A percentile compares a stretch with the other conserved stretches of the same genome.
These are phyloP conservation scores for Zygotorulaspora florentina DNA, from an alignment of 805 yeast genomes.

Conservation along the genomic window DNA sequence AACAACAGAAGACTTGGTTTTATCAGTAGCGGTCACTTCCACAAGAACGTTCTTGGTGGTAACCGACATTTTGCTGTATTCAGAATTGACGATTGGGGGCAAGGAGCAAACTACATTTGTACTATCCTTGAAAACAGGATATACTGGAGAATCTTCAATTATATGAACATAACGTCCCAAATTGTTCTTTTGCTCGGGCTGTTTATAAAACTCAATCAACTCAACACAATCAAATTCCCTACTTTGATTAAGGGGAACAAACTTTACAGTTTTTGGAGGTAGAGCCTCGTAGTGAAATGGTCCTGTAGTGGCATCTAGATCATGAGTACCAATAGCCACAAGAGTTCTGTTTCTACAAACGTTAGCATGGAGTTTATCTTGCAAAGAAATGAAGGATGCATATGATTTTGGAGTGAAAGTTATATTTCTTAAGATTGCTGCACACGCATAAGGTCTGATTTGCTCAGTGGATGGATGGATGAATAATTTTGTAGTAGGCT, in stretches of 20 bases:
- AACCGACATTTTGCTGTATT: slow-evolving; percentile 80
- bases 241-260: slow-evolving; percentile 69
- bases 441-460: slow-evolving; percentile 90
- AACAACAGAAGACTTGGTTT: slow-evolving; percentile 89
- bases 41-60: slow-evolving; percentile 85
- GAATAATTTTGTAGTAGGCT: slow-evolving; percentile 63
- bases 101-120: slow-evolving; percentile 76
- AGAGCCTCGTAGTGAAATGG: slow-evolving; percentile 88
- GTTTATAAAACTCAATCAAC: slow-evolving; percentile 75
- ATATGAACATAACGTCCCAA: slow-evolving; percentile 84
- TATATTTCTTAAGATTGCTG: slow-evolving; percentile 85
- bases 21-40: slow-evolving; percentile 93
- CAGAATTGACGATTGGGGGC: slow-evolving; percentile 96
- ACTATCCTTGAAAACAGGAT: slow-evolving; percentile 83
- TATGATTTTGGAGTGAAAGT: slow-evolving; percentile 79
- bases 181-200: slow-evolving; percentile 73
- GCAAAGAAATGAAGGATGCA: slow-evolving; percentile 91
- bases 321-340: slow-evolving; percentile 99
- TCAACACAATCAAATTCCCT: slow-evolving; percentile 68
- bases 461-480: slow-evolving; percentile 69
- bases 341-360: slow-evolving; percentile 95
- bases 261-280: slow-evolving; percentile 70
- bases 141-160: slow-evolving; percentile 81
- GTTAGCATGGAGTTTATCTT: slow-evolving; percentile 92
- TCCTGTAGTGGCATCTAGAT: slow-evolving; percentile 70